Evolutionary conservation across 73 alveolate genomes (phyloP).

Genomic region (Halteria grandinella): DNA sequence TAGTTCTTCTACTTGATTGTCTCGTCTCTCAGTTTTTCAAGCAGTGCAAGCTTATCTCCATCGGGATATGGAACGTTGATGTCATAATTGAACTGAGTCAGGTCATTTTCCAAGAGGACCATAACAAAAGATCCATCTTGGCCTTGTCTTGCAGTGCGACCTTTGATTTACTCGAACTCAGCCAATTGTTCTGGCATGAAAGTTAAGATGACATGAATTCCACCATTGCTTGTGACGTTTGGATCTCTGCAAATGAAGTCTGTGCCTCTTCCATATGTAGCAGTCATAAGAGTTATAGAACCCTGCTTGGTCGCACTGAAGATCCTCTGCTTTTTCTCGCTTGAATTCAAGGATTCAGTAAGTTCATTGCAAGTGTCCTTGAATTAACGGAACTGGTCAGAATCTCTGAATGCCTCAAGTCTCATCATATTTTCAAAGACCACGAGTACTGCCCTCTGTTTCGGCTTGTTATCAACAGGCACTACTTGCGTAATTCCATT

Average conservation of each 20-base stretch:
- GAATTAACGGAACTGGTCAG: background rate
- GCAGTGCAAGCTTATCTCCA: background rate
- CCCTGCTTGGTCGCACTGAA: background rate
- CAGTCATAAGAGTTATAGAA: background rate
- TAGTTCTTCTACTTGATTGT: background rate
- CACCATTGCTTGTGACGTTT: conserved; percentile 44
- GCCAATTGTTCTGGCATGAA: conserved; percentile 50
- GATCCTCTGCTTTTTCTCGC: background rate
- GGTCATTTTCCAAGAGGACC: conserved; percentile 39
- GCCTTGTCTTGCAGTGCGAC: conserved; percentile 75
- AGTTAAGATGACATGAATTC: conserved; percentile 66
- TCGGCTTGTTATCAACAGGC: background rate
- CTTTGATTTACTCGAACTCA: conserved; percentile 62
- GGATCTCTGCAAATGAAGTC: conserved; percentile 57
- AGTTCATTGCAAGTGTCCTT: background rate
- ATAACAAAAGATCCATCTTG: conserved; percentile 56
- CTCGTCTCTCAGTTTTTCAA: background rate
- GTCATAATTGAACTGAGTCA: background rate
- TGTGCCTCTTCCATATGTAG: conserved; percentile 65
- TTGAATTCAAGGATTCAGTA: background rate
- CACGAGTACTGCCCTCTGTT: background rate
- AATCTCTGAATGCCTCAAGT: background rate
- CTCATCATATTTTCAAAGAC: background rate
- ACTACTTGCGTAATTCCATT: background rate
- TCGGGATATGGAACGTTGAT: background rate